Evolutionary conservation across 768 basidiomycete species (phyloP).

Genomic region (Boletus huronensis): DNA sequence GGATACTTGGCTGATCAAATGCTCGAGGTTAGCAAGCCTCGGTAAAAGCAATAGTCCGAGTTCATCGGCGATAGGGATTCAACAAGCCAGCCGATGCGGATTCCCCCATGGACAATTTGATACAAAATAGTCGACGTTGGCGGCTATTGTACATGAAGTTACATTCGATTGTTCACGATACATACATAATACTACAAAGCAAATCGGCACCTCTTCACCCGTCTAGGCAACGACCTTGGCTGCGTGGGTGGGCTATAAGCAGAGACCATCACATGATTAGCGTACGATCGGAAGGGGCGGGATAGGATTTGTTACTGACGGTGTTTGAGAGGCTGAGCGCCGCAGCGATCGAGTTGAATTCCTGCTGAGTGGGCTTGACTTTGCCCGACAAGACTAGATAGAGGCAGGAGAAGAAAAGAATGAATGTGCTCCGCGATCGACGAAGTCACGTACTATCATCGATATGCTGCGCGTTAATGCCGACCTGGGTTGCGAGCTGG

Average conservation of each 20-base stretch:
- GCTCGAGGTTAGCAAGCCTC: background rate
- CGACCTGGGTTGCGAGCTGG: conserved; percentile 46
- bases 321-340: conserved; percentile 39
- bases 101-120: background rate
- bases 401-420: background rate
- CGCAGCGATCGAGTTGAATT: conserved; percentile 47
- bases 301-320: conserved; percentile 23
- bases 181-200: conserved; percentile 9
- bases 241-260: background rate
- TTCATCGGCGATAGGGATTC: background rate
- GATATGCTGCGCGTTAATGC: conserved; percentile 45
- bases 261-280: background rate
- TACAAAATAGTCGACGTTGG: background rate
- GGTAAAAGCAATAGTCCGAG: background rate
- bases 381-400: conserved; percentile 47
- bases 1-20: background rate
- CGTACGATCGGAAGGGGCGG: background rate
- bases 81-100: background rate
- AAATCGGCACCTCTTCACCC: background rate
- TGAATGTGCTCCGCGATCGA: background rate
- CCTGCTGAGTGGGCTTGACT: conserved; percentile 40
- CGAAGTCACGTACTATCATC: conserved; percentile 43
- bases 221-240: background rate
- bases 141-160: background rate
- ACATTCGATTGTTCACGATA: conserved; percentile 1